A percentile compares a stretch with the other conserved stretches of the same genome.
Conservation (phyloP, 73 alveolate species). For the Blepharisma japonicum region DNA sequence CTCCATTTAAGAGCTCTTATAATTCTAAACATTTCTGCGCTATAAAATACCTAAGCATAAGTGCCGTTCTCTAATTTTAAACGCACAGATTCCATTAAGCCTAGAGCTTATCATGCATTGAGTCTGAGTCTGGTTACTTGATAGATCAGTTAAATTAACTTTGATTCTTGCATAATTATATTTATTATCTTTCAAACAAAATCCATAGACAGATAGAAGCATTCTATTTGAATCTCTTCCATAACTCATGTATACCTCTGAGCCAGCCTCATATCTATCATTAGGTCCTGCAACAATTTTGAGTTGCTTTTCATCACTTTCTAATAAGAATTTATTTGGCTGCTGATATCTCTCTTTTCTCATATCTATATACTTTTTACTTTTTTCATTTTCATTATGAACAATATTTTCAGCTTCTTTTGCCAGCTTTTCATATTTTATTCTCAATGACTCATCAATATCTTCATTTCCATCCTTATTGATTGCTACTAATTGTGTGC, state of each 20-base stretch:
- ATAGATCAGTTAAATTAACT: not conserved
- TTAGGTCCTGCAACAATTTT: constrained; percentile 12
- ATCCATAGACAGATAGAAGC: constrained; percentile 20
- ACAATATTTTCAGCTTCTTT: not conserved
- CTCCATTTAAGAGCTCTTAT: constrained; percentile 13
- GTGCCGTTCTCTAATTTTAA: not conserved
- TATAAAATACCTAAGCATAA: not conserved
- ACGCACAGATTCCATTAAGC: not conserved
- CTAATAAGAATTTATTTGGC: not conserved
- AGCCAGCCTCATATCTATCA: constrained; percentile 17
- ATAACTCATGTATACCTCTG: constrained; percentile 15
- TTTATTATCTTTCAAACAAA: not conserved
- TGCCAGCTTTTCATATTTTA: not conserved
- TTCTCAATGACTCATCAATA: not conserved
- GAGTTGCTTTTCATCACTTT: not conserved
- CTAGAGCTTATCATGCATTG: not conserved
- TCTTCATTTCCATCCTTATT: not conserved
- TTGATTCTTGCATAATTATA: constrained; percentile 4
- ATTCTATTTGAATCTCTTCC: constrained; percentile 28
- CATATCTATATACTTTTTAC: not conserved
- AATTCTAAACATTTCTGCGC: not conserved
- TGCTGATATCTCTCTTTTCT: not conserved
- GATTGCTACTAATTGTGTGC: not conserved
- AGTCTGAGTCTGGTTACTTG: not conserved
- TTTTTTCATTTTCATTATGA: not conserved